phyloP scores from a whole-genome alignment of 495 filamentous ascomycete genomes.

The Aspergillus heteromorphus region DNA sequence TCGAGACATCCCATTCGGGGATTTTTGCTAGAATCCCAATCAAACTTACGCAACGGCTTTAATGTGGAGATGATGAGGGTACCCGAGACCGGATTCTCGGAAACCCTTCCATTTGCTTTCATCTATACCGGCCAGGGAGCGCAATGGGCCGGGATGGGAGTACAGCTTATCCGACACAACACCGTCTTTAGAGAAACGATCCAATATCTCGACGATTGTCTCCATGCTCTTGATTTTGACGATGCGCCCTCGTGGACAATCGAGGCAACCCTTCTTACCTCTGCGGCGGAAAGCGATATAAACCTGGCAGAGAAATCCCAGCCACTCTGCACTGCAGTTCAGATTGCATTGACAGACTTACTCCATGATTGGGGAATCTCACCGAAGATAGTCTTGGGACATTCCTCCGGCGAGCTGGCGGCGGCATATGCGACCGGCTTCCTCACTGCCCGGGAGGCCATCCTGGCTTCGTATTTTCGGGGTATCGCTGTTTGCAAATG shows the following conservation, averaged over 20 bases:
- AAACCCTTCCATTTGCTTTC: background rate
- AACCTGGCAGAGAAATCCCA: slow-evolving; percentile 27
- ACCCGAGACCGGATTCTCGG: background rate
- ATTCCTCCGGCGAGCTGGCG: slow-evolving; percentile 11
- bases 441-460: slow-evolving; percentile 5
- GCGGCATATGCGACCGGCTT: slow-evolving; percentile 6
- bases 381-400: slow-evolving; percentile 5
- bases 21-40: background rate
- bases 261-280: background rate
- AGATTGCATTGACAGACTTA: slow-evolving; percentile 14
- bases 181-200: background rate
- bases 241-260: background rate
- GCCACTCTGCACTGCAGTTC: slow-evolving; percentile 23
- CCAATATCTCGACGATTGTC: background rate
- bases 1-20: background rate
- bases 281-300: background rate
- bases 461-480: slow-evolving; percentile 5
- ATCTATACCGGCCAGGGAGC: slow-evolving; percentile 7
- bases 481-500: background rate
- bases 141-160: slow-evolving; percentile 8
- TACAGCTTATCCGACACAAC: background rate
- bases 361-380: slow-evolving; percentile 4
- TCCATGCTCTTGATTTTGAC: background rate
- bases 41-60: background rate
- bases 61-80: background rate